These are phyloP conservation scores for Gastrodia elata DNA, from an alignment of 106 monocot species.

Conservation along the genomic window DNA sequence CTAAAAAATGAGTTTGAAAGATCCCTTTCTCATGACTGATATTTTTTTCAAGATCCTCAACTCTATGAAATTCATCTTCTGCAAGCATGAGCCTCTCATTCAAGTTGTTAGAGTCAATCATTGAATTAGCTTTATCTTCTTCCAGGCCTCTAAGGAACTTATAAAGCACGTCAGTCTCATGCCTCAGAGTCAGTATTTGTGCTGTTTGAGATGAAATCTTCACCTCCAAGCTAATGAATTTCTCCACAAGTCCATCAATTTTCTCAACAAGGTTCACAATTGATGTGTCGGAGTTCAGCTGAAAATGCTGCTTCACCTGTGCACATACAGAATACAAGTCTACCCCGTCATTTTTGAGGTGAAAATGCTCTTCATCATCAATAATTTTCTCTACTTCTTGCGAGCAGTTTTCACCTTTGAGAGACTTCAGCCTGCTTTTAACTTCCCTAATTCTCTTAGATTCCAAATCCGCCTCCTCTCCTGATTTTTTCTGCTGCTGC, in stretches of 20 bases:
- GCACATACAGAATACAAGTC: constrained; percentile 18
- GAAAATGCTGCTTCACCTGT: constrained; percentile 14
- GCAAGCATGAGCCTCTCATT: constrained; percentile 17
- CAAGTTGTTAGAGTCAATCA: constrained; percentile 12
- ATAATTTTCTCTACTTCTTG: neutral
- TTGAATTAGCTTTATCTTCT: constrained; percentile 20
- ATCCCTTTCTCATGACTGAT: constrained; percentile 17
- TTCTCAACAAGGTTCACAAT: constrained; percentile 21
- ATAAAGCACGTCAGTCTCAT: constrained; percentile 22
- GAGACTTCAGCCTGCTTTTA: constrained; percentile 2
- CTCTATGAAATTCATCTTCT: constrained; percentile 18
- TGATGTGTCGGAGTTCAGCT: constrained; percentile 13
- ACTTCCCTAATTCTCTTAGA: constrained; percentile 17
- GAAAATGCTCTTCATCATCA: constrained; percentile 1
- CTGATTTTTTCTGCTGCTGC: constrained; percentile 14
- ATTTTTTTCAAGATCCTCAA: constrained; percentile 17
- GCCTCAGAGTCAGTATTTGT: constrained; percentile 15
- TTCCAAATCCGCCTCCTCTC: constrained; percentile 10
- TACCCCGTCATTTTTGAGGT: constrained; percentile 1
- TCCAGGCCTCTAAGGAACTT: constrained; percentile 13
- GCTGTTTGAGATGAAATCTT: constrained; percentile 14
- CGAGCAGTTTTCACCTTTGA: constrained; percentile 5
- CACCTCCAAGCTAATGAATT: constrained; percentile 23
- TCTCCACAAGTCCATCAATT: constrained; percentile 29
- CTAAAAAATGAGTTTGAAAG: constrained; percentile 10